These are phyloP conservation scores for Puccinia triticina DNA, from an alignment of 1,284 basidiomycete genomes.

Conservation along the genomic window DNA sequence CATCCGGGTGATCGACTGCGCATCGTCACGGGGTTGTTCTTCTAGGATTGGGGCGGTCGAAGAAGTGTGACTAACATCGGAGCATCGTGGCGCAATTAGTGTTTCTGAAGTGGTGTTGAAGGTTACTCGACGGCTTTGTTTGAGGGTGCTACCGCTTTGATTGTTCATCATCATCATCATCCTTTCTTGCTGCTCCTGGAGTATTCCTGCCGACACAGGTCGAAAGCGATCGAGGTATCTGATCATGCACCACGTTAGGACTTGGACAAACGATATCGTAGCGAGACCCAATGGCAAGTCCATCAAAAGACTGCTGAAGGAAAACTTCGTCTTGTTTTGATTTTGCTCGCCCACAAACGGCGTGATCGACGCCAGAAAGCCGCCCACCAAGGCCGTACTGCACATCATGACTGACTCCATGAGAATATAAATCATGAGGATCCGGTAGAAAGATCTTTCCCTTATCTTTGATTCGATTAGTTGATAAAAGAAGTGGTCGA, in stretches of 20 bases:
- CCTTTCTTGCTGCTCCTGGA: conserved; percentile 35
- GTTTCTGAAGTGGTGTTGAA: conserved; percentile 46
- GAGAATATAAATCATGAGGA: conserved; percentile 36
- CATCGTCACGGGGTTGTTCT: conserved; percentile 16
- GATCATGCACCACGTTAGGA: conserved; percentile 31
- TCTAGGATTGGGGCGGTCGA: conserved; percentile 42
- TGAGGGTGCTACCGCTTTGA: conserved; percentile 28
- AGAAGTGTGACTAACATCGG: conserved; percentile 41
- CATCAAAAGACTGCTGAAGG: conserved; percentile 47
- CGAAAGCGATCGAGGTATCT: conserved; percentile 34
- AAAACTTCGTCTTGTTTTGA: conserved; percentile 48
- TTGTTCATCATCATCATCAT: conserved; percentile 41
- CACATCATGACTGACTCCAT: conserved; percentile 38
- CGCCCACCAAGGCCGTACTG: conserved; percentile 41
- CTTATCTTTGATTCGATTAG: conserved; percentile 36
- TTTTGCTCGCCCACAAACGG: conserved; percentile 52
- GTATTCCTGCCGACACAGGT: conserved; percentile 4
- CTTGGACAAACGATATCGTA: conserved; percentile 48
- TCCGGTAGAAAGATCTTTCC: conserved; percentile 24
- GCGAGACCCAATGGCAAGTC: conserved; percentile 48
- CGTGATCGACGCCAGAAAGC: conserved; percentile 48
- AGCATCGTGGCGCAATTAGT: conserved; percentile 9
- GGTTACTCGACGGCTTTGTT: conserved; percentile 43
- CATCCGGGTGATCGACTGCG: conserved; percentile 32
- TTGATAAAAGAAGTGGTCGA: conserved; percentile 51